A percentile compares a stretch with the other conserved stretches of the same genome.
Conservation (phyloP, 2,329 filamentous ascomycete species). For the Xylariomycetidae sp. region DNA sequence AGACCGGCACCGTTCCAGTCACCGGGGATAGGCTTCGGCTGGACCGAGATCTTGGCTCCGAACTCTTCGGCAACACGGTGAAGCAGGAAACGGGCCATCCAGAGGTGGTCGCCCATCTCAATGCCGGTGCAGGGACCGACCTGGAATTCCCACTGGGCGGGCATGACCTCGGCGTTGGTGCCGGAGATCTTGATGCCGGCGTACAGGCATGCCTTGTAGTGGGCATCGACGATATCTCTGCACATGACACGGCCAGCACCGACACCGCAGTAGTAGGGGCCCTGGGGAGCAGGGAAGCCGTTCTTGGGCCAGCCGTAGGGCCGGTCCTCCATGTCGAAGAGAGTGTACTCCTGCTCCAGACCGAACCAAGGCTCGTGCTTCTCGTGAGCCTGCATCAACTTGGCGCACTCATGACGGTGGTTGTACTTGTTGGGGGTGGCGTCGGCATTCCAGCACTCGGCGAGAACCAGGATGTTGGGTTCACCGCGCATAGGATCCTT, state of each 20-base stretch:
- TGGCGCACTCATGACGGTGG: conserved; percentile 84
- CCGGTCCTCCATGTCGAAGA: conserved; percentile 77
- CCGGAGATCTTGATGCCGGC: conserved; percentile 90
- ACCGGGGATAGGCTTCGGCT: conserved; percentile 91
- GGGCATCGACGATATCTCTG: conserved; percentile 94
- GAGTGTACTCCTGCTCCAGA: conserved; percentile 95
- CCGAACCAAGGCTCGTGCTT: conserved; percentile 92
- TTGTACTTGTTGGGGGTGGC: conserved; percentile 98
- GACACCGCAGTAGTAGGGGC: conserved; percentile 97
- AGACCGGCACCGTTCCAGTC: conserved; percentile 90
- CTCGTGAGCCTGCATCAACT: conserved; percentile 84
- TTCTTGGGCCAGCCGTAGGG: conserved; percentile 83
- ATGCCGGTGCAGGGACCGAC: conserved; percentile 88
- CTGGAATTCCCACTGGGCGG: conserved; percentile 97
- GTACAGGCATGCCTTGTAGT: conserved; percentile 81
- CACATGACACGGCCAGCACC: conserved; percentile 95
- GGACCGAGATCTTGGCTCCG: conserved; percentile 88
- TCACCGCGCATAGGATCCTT: conserved; percentile 85
- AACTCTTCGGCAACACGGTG: conserved; percentile 94
- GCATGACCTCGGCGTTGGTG: conserved; percentile 99
- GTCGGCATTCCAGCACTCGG: conserved; percentile 91
- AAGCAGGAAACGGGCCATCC: conserved; percentile 85
- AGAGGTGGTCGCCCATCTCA: conserved; percentile 91
- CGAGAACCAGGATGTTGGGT: conserved; percentile 90
- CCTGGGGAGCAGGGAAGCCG: conserved; percentile 87